A percentile compares a stretch with the other conserved stretches of the same genome.
Evolutionary conservation across 371 early-diverging fungal species (phyloP).

Genomic region (Rhizomucor miehei): DNA sequence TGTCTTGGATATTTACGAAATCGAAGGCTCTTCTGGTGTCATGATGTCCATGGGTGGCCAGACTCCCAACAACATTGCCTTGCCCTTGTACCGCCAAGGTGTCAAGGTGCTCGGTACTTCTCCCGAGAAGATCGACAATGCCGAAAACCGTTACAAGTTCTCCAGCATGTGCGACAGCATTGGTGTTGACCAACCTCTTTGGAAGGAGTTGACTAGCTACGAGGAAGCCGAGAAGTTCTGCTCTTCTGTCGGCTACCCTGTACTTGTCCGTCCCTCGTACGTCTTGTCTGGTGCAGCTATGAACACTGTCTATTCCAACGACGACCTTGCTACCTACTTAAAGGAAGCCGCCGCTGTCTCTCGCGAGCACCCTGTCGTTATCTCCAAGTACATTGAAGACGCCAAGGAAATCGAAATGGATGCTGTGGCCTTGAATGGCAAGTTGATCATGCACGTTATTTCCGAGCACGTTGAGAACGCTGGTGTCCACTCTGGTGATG

Average conservation of each 20-base stretch:
- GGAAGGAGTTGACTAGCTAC: conserved; percentile 85
- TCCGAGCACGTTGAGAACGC: conserved; percentile 96
- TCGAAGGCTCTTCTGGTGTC: conserved; percentile 77
- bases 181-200: conserved; percentile 91
- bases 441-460: conserved; percentile 80
- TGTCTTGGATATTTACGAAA: conserved; percentile 90
- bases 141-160: conserved; percentile 94
- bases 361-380: conserved; percentile 89
- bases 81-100: conserved; percentile 64
- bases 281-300: conserved; percentile 96
- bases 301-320: conserved; percentile 84
- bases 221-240: conserved; percentile 82
- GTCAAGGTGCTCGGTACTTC: conserved; percentile 86
- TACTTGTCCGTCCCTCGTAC: conserved; percentile 92
- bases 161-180: conserved; percentile 83
- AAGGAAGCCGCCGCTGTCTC: conserved; percentile 84
- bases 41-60: conserved; percentile 91
- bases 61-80: conserved; percentile 92
- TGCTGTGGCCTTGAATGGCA: conserved; percentile 84
- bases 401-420: conserved; percentile 96
- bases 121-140: conserved; percentile 89
- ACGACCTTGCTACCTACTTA: conserved; percentile 70
- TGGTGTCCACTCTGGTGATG: conserved; percentile 97
- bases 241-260: conserved; percentile 86
- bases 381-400: conserved; percentile 89